Base-by-base conservation (phyloP, 345 rosid genomes). In the Hibiscus syriacus region DNA sequence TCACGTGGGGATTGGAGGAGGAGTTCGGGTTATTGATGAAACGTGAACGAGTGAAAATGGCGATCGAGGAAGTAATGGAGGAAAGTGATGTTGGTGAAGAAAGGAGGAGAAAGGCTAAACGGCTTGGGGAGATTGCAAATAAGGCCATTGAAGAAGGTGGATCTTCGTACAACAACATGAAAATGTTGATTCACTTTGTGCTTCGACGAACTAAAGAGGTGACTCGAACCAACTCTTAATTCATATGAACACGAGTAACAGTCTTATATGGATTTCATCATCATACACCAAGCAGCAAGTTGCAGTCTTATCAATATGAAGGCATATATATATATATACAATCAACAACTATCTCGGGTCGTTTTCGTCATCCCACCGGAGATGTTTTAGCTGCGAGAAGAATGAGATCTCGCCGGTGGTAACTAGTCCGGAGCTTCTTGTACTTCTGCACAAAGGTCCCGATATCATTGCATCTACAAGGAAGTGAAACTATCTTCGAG, bases 351-450 rank as follows among this genome's bases (percentile, higher is more conserved):
- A 34, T 43, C 25, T 17, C 45, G 17, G 34, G 45, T 54, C 12
- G 5, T 38, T 48, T 6, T 12, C 27, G 29, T 75, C 67, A 82
- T 32, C 75, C 77, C 6, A 70, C 20, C 2, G 76, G 63, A 49
- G 90, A 82, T 13, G 98, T 82, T 82, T 80, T 90, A 25, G 90
- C 87, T 0, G 92, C 83, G 56, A 89, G 86, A 64, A 89, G 96
- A 73, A 84, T 62, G 14, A 94, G 84, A 30, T 90, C 85, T 25
- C 90, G 85, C n/a, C 68, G 81, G 70, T 94, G 95, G 76, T 91
- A 94, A 8, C 77, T 74, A 5, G 76, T 71, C 6, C 98, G 90
- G 53, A 86, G 84, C 74, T 83, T 94, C 79, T 86, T 91, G 78
- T 89, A 87, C 74, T 86, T 91, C 68, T 84, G 90, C 68, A 91